Evolutionary conservation across 2,329 filamentous ascomycete genomes (phyloP).

Genomic region (Hypoxylon rubiginosum): DNA sequence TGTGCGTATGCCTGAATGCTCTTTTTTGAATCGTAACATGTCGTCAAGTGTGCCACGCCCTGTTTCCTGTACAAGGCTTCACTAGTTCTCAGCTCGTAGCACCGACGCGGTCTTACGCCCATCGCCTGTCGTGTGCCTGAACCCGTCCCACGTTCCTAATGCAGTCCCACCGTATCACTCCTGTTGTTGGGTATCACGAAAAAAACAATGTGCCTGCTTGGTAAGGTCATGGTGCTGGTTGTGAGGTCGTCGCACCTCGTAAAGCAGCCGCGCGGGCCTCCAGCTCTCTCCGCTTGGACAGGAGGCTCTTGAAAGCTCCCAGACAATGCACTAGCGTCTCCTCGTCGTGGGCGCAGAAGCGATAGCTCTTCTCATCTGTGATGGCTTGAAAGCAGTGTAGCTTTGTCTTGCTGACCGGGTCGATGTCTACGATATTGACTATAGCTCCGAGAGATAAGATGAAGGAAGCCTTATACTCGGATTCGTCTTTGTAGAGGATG

Average conservation of each 20-base stretch:
- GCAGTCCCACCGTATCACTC: conserved; percentile 30
- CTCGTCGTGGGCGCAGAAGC: conserved; percentile 83
- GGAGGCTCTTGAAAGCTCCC: conserved; percentile 89
- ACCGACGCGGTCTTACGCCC: conserved; percentile 33
- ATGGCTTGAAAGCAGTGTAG: conserved; percentile 92
- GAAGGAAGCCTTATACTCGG: conserved; percentile 88
- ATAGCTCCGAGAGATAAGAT: conserved; percentile 84
- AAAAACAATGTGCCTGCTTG: conserved; percentile 26
- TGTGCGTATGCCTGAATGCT: conserved; percentile 34
- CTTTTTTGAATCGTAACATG: conserved; percentile 37
- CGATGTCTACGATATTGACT: conserved; percentile 92
- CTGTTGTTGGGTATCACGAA: conserved; percentile 39
- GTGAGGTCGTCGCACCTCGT: conserved; percentile 31
- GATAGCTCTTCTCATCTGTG: conserved; percentile 87
- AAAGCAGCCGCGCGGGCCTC: conserved; percentile 63
- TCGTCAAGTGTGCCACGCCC: conserved; percentile 37
- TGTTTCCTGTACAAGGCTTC: conserved; percentile 29
- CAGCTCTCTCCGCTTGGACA: conserved; percentile 77
- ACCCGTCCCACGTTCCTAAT: conserved; percentile 34
- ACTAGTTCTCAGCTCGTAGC: conserved; percentile 23
- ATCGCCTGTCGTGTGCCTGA: conserved; percentile 27
- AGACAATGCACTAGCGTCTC: conserved; percentile 86
- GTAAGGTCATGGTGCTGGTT: conserved; percentile 17
- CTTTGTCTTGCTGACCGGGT: conserved; percentile 87
- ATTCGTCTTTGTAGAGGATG: conserved; percentile 91